Conservation (phyloP, 495 filamentous ascomycete species). For the Podospora australis region DNA sequence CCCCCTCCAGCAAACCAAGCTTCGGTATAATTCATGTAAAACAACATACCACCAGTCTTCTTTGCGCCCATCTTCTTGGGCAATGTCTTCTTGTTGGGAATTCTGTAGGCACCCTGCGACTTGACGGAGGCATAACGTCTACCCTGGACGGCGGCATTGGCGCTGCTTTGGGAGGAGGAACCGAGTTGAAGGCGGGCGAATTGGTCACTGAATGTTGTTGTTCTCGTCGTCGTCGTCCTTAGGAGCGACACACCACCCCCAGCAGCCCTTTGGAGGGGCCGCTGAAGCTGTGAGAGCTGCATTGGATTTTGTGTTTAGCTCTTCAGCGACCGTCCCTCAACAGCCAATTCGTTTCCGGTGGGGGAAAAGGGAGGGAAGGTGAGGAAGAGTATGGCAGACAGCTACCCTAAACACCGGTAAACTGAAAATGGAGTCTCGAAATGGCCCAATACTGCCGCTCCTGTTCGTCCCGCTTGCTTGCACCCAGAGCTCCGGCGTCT, state of each 20-base stretch:
- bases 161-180: slow-evolving; percentile 8
- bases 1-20: no score
- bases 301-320: slow-evolving; percentile 23
- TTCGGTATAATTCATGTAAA: no score
- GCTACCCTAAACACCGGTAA: no score
- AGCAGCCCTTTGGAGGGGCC: slow-evolving; percentile 43
- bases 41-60: slow-evolving; percentile 65
- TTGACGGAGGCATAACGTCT: slow-evolving; percentile 75
- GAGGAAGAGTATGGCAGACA: no score
- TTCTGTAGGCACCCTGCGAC: slow-evolving; percentile 78
- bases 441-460: not conserved
- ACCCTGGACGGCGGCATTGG: slow-evolving; percentile 36
- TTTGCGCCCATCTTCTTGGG: slow-evolving; percentile 95
- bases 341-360: slow-evolving; percentile 14
- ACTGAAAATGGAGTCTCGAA: no score
- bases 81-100: slow-evolving; percentile 72
- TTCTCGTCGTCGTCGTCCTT: not conserved
- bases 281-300: slow-evolving; percentile 48
- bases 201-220: no score
- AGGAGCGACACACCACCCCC: slow-evolving; percentile 11
- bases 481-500: not conserved
- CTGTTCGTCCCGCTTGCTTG: not conserved
- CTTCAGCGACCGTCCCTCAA: slow-evolving; percentile 10
- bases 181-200: no score
- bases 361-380: not conserved